Conservation (phyloP, 331 rosid genomes). For the Arachis monticola region DNA sequence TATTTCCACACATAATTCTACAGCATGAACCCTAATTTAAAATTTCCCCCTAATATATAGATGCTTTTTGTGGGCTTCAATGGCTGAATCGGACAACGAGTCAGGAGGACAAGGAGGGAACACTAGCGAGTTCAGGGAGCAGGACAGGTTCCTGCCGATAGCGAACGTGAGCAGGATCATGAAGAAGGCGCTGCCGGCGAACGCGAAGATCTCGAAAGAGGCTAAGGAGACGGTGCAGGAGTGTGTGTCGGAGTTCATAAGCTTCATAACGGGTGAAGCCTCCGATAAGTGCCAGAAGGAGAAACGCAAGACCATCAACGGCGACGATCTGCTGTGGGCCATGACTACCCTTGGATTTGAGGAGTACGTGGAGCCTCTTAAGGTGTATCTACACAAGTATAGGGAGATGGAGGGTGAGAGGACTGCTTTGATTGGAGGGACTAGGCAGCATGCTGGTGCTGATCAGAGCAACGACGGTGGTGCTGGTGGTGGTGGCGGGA, state of each 20-base stretch:
- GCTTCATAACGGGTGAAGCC: conserved; percentile 73
- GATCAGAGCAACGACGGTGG: not conserved
- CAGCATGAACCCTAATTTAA: too few species aligned
- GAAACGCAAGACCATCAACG: conserved; percentile 74
- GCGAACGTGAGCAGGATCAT: conserved; percentile 72
- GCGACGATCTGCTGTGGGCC: conserved; percentile 69
- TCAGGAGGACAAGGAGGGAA: conserved; percentile 51
- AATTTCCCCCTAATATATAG: too few species aligned
- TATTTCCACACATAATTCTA: too few species aligned
- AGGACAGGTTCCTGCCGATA: conserved; percentile 59
- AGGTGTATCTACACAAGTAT: conserved; percentile 54
- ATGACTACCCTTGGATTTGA: conserved; percentile 66
- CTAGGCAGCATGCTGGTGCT: not conserved
- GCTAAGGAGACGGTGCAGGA: conserved; percentile 69
- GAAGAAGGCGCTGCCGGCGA: conserved; percentile 59
- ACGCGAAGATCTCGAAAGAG: conserved; percentile 71
- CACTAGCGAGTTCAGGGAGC: conserved; percentile 48
- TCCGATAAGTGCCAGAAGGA: conserved; percentile 66
- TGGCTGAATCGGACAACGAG: conserved; percentile 69
- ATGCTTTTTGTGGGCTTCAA: not conserved
- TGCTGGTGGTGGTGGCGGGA: conserved; percentile 12
- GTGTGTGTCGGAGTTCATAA: conserved; percentile 72
- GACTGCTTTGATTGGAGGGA: conserved; percentile 35
- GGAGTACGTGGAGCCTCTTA: conserved; percentile 61
- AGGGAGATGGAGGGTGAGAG: conserved; percentile 67